phyloP scores from a whole-genome alignment of 768 basidiomycete genomes.

The Leccinellum albellum region DNA sequence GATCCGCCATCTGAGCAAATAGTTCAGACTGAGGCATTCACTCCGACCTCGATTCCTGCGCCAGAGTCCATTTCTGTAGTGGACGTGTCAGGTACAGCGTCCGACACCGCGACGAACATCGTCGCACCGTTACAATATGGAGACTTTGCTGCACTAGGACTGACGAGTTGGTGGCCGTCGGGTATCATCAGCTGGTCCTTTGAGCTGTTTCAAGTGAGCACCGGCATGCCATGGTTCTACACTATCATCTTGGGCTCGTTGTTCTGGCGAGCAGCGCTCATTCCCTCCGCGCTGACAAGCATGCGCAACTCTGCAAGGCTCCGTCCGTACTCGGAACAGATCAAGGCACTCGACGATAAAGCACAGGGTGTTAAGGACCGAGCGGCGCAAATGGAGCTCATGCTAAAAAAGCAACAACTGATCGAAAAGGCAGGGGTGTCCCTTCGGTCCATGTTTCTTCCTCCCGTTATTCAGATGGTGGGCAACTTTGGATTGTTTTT shows the following conservation, averaged over 20 bases:
- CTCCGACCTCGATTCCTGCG: constrained; percentile 1
- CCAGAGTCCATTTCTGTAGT: constrained; percentile 5
- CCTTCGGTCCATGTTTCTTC: constrained; percentile 49
- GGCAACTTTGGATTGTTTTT: constrained; percentile 83
- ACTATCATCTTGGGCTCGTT: constrained; percentile 67
- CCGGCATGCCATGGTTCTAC: constrained; percentile 80
- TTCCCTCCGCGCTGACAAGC: constrained; percentile 58
- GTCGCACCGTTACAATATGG: constrained; percentile 61
- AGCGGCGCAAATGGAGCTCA: constrained; percentile 39
- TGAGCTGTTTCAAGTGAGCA: constrained; percentile 65
- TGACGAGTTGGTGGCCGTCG: constrained; percentile 63
- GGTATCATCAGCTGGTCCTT: constrained; percentile 60
- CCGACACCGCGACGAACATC: constrained; percentile 19
- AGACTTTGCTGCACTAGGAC: constrained; percentile 65
- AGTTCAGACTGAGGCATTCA: background rate
- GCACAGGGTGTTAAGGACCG: constrained; percentile 35
- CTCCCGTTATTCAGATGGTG: constrained; percentile 67
- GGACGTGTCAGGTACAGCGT: constrained; percentile 5
- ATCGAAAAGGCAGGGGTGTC: constrained; percentile 65
- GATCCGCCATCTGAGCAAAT: background rate
- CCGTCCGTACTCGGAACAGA: constrained; percentile 38
- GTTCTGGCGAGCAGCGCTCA: constrained; percentile 54
- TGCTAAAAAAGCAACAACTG: constrained; percentile 46
- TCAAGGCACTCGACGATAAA: constrained; percentile 51
- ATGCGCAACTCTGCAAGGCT: constrained; percentile 51